Base-by-base conservation (phyloP, 495 filamentous ascomycete genomes). In the Hypoxylon rickii region DNA sequence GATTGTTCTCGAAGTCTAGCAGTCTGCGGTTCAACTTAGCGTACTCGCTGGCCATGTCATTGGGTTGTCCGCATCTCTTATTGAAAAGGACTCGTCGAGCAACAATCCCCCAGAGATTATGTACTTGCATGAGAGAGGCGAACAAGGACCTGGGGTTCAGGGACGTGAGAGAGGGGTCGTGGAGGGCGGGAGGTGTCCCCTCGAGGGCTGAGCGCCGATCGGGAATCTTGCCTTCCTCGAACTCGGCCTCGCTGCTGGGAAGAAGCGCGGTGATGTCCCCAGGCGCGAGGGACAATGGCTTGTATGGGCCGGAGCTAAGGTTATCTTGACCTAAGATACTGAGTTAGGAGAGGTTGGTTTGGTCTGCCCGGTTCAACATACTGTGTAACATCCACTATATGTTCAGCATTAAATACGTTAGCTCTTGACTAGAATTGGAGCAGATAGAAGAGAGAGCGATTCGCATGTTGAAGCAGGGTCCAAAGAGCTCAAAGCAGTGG, bases 371-470 rank as follows among this genome's bases (percentile, higher is more conserved):
- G 36, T 51, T 17, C 10, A 13, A 53, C 65, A 22, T 58, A 72
- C 75, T 78, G 57, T 78, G 74, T 54, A 77, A 50, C 76, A 78
- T 79, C 77, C 77, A 77, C 73, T 79, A 34, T 39, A 45, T n/a
- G 15, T 8, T 40, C 17, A 13, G 7, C 39, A 36, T 13, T 15
- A 17, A 36, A 8, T 38, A 32, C 8, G 55, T 45, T 45, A 46
- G 49, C 49, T 13, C 7, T 15, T 31, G 13, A 33, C 8, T 16
- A 41, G 18, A 51, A 8, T 51, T 10, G 17, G 11, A 29, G 31
- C 20, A 51, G 13, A 44, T 8, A 34, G 2, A 22, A 3, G 34
- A 48, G 18, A 16, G 13, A 29, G 10, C 24, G 24, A 29, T 4
- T 29, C 10, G 24, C 24, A 29, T 10, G 6, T 11, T 32, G 21